Evolutionary conservation across 257 asterid species (phyloP).

Genomic region (Mentha longifolia): DNA sequence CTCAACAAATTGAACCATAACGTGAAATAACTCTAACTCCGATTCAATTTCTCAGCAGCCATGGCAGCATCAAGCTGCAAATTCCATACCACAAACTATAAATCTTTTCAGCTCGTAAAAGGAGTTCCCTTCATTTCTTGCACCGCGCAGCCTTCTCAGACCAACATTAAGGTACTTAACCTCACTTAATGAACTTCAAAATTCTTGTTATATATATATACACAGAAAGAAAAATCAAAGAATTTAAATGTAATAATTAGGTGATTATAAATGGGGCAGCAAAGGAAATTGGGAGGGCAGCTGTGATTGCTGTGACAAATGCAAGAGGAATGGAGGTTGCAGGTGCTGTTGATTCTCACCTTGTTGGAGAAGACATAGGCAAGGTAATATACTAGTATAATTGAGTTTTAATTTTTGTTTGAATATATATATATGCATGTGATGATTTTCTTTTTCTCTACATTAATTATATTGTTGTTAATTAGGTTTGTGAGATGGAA

Average conservation of each 20-base stretch:
- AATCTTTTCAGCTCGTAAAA: constrained; percentile 12
- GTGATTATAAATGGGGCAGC: constrained; percentile 90
- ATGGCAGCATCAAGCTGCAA: constrained; percentile 67
- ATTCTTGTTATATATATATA: neutral
- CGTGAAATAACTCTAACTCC: neutral
- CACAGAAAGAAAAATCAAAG: no score
- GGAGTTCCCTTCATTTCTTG: constrained; percentile 46
- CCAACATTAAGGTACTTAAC: constrained; percentile 61
- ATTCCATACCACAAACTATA: constrained; percentile 38
- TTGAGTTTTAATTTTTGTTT: neutral
- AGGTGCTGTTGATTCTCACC: constrained; percentile 78
- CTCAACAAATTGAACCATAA: neutral
- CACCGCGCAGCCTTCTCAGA: constrained; percentile 59
- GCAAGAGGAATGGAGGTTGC: constrained; percentile 96
- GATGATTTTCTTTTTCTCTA: neutral
- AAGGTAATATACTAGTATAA: constrained; percentile 44
- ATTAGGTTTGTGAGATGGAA: constrained; percentile 78
- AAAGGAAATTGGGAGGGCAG: constrained; percentile 87
- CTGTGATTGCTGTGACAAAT: constrained; percentile 79
- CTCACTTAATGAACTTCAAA: no score
- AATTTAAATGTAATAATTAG: constrained; percentile 33
- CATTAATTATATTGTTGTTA: constrained; percentile 23
- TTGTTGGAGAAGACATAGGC: constrained; percentile 84
- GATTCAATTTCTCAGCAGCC: constrained; percentile 7
- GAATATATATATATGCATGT: neutral